phyloP scores from a whole-genome alignment of 306 rosid genomes.

The Prunus kanzakura region DNA sequence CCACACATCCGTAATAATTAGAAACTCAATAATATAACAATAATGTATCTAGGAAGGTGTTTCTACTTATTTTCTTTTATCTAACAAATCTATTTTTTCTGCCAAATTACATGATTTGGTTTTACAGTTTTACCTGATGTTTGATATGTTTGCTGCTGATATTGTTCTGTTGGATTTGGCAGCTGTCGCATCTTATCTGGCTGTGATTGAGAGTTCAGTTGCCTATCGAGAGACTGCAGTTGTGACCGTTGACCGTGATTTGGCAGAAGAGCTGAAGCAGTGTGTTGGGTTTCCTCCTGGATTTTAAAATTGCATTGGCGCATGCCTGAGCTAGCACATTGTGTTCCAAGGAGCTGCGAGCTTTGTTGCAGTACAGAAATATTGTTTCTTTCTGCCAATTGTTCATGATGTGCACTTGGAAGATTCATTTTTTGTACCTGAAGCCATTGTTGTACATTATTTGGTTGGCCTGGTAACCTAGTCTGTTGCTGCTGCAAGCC shows the following conservation, averaged over 20 bases:
- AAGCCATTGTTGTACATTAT: not conserved
- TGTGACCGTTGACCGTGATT: conserved; percentile 61
- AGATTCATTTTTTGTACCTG: not conserved
- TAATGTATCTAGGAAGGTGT: conserved; percentile 48
- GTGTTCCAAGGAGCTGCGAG: conserved; percentile 49
- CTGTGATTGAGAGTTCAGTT: conserved; percentile 57
- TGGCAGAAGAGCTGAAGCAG: conserved; percentile 43
- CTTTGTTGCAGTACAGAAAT: not conserved
- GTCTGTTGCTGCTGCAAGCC: conserved; percentile 5
- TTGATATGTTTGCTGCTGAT: conserved; percentile 69
- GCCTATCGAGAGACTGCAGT: conserved; percentile 54
- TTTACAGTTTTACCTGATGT: conserved; percentile 53
- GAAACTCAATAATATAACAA: conserved; percentile 63
- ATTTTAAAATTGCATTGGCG: conserved; percentile 55
- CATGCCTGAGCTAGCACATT: conserved; percentile 61
- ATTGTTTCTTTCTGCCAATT: not conserved
- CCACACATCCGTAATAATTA: not conserved
- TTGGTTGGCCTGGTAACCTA: not conserved
- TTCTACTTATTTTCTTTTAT: conserved; percentile 1
- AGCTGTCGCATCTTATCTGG: conserved; percentile 63
- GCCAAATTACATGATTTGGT: conserved; percentile 42
- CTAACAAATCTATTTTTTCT: conserved; percentile 57
- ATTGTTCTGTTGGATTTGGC: conserved; percentile 57
- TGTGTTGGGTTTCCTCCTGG: conserved; percentile 60
- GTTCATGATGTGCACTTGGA: not conserved